phyloP scores from a whole-genome alignment of 108 stramenopile species.

The Stephanodiscus minutulus region DNA sequence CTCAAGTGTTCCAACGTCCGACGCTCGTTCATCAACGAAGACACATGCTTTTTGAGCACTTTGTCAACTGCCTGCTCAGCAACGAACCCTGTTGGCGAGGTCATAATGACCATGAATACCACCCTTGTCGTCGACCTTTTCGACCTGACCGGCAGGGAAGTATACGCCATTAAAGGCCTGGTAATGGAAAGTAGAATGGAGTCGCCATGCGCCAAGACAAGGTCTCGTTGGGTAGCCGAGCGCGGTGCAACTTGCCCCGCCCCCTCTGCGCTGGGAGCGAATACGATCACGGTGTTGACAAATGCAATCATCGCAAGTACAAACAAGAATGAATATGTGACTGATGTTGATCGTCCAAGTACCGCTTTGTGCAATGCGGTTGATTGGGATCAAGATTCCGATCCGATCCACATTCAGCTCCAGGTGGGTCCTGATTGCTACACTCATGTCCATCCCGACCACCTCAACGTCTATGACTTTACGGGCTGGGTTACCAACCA shows the following conservation, averaged over 20 bases:
- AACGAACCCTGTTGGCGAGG: slow-evolving; percentile 21
- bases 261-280: slow-evolving; percentile 7
- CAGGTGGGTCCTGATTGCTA: slow-evolving; percentile 44
- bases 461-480: slow-evolving; percentile 62
- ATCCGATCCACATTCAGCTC: slow-evolving; percentile 30
- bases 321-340: slow-evolving; percentile 26
- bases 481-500: slow-evolving; percentile 46
- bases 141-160: slow-evolving; percentile 33
- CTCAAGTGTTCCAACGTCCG: slow-evolving; percentile 53
- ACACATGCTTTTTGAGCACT: slow-evolving; percentile 45
- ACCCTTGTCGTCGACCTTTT: slow-evolving; percentile 25
- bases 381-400: slow-evolving; percentile 8
- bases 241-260: slow-evolving; percentile 22
- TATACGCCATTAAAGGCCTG: slow-evolving; percentile 58
- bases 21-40: slow-evolving; percentile 54
- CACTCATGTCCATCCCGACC: slow-evolving; percentile 57
- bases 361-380: slow-evolving; percentile 21
- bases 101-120: slow-evolving; percentile 25
- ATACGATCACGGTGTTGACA: slow-evolving; percentile 22
- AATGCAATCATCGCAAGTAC: slow-evolving; percentile 19
- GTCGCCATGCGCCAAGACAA: slow-evolving; percentile 23
- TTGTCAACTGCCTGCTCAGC: slow-evolving; percentile 31
- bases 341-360: slow-evolving; percentile 22
- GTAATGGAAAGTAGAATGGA: slow-evolving; percentile 34
- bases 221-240: slow-evolving; percentile 35